phyloP scores from a whole-genome alignment of 768 basidiomycete species.

The Pleurotus eryngii region DNA sequence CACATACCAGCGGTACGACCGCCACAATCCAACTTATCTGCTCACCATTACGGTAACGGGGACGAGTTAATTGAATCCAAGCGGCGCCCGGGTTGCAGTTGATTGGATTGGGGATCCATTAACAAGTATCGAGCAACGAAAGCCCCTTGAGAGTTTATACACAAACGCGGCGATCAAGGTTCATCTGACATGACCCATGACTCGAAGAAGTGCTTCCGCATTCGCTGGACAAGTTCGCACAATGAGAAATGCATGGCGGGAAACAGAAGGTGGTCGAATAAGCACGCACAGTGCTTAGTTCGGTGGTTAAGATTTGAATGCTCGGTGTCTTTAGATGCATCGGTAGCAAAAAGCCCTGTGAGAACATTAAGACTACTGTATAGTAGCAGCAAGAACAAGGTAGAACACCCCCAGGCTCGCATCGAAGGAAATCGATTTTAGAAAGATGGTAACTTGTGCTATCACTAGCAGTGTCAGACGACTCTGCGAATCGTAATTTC shows the following conservation, averaged over 20 bases:
- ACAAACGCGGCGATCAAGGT: not conserved
- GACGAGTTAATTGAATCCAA: too few species aligned
- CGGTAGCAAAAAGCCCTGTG: not conserved
- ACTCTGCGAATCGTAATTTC: constrained; percentile 84
- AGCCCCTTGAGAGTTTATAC: not conserved
- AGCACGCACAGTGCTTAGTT: constrained; percentile 3
- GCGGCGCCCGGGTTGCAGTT: too few species aligned
- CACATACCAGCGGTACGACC: too few species aligned
- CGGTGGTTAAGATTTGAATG: not conserved
- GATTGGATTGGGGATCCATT: too few species aligned
- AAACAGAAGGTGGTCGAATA: not conserved
- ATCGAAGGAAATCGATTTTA: not conserved
- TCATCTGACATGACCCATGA: constrained; percentile 3
- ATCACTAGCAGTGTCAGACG: constrained; percentile 20
- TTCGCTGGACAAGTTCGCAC: not conserved
- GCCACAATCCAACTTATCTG: too few species aligned
- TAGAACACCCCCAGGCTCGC: not conserved
- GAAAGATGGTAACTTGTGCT: not conserved
- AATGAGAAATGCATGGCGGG: not conserved
- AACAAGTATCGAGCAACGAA: too few species aligned
- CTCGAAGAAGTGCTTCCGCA: not conserved
- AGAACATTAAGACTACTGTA: not conserved
- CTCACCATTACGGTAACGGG: too few species aligned
- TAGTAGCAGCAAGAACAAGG: not conserved
- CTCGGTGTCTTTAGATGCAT: not conserved